Evolutionary conservation across 2,329 filamentous ascomycete genomes (phyloP), one percentile per base, ranked within the genome.

Genomic region (Trichoderma oligosporum): DNA sequence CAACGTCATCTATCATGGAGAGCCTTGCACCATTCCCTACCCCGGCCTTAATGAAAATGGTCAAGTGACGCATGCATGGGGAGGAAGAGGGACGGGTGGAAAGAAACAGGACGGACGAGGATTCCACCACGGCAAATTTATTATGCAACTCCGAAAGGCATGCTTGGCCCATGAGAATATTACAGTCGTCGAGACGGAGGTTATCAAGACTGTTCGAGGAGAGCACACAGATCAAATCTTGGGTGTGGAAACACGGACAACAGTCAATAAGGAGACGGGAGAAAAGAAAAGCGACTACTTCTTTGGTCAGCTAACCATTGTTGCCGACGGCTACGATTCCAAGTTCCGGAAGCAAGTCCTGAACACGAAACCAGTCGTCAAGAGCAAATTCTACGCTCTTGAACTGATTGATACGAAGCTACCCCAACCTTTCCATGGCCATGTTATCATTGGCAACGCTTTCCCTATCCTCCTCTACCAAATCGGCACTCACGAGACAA

Each of bases 71-170:
- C 65, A 70, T 60, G 64, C 66, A 39, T 74, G 72, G 72, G 61
- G 63, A 45, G 72, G 72, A 22, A 62, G 68, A 22, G 67, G 67
- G 48, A 71, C 68, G 63, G 67, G 66, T 41, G 67, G 66, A 61
- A 73, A 71, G 66, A 78, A 76, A 63, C 74, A 79, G 61, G 86
- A 88, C 2, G 94, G 94, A 36, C 79, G 88, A 61, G 83, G 83
- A 45, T 99, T 99, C 71, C 94, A 99, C 76, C 94, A 99, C 74
- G 94, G 94, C 45, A 84, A 91, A 64, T 97, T 99, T 74, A 91
- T 99, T 66, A 84, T 81, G 73, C 86, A 89, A 69, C 76, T 99
- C 63, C 84, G 94, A 59, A 80, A 81, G 65, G 87, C 89, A 24
- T 94, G 91, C 57, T 75, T 84, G 68, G 78, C 74, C 16, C 86